phyloP scores from a whole-genome alignment of 257 asterid genomes.

The Solanum boliviense region DNA sequence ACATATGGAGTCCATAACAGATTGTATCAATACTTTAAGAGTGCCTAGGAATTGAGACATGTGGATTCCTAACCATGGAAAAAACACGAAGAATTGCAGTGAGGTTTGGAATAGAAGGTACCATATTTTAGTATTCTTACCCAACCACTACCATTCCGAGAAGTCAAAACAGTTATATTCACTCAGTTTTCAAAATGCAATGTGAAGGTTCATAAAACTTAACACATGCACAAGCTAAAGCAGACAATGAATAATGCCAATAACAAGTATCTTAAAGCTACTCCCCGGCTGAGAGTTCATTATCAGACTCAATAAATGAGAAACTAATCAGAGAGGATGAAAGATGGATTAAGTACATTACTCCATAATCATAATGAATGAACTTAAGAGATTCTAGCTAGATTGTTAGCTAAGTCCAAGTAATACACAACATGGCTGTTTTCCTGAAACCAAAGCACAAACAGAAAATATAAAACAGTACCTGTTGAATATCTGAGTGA shows the following conservation, averaged over 20 bases:
- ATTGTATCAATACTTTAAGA: not conserved
- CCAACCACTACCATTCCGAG: not conserved
- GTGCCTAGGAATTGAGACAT: not conserved
- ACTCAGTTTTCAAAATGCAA: not conserved
- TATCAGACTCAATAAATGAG: not conserved
- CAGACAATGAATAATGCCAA: not conserved
- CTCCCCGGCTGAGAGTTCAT: not conserved
- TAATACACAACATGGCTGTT: not conserved
- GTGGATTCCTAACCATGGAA: not conserved
- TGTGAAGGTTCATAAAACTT: not conserved
- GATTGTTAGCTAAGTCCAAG: not conserved
- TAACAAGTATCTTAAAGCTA: not conserved
- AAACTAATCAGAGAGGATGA: not conserved
- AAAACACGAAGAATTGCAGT: not conserved
- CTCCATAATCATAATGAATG: not conserved
- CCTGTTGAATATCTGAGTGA: slow-evolving; percentile 74
- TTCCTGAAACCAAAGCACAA: not conserved
- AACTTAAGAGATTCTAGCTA: not conserved
- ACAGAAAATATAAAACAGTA: slow-evolving; percentile 10
- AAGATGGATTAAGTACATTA: not conserved
- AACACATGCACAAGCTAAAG: not conserved
- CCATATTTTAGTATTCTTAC: not conserved
- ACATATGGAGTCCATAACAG: not conserved
- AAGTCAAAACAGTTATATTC: not conserved
- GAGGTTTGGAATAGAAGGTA: not conserved